phyloP scores from a whole-genome alignment of 2,329 filamentous ascomycete species.

The Myotisia sp. region DNA sequence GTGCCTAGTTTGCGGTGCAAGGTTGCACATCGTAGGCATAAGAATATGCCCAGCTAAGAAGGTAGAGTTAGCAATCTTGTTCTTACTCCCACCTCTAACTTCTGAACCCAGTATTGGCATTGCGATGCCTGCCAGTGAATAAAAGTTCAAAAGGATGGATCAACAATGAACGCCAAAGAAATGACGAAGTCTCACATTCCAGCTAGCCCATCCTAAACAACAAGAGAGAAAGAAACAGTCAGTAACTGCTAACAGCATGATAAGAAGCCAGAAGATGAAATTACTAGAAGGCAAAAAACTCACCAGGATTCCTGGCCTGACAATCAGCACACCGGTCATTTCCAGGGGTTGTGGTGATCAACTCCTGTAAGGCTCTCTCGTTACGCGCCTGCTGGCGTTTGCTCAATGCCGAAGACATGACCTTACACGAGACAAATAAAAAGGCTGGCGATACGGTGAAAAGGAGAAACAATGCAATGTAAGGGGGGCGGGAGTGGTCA shows the following conservation, averaged over 20 bases:
- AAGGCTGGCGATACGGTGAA: not conserved
- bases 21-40: slow-evolving; percentile 94
- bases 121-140: too few relatives aligned
- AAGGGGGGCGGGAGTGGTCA: not conserved
- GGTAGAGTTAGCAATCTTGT: too few relatives aligned
- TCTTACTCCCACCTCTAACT: too few relatives aligned
- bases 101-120: too few relatives aligned
- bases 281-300: too few relatives aligned
- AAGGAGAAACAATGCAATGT: not conserved
- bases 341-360: slow-evolving; percentile 68
- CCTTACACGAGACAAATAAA: too few relatives aligned
- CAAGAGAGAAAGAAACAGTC: slow-evolving; percentile 10
- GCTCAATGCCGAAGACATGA: slow-evolving; percentile 62
- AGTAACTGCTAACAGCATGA: not conserved
- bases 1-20: slow-evolving; percentile 94
- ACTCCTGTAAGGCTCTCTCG: slow-evolving; percentile 77
- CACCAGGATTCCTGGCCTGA: slow-evolving; percentile 79
- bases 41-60: slow-evolving; percentile 70
- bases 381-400: slow-evolving; percentile 98
- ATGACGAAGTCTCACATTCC: slow-evolving; percentile 55
- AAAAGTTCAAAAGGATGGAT: too few relatives aligned
- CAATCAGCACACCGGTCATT: slow-evolving; percentile 95
- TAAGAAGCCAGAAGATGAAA: not conserved
- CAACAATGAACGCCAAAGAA: not conserved
- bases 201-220: slow-evolving; percentile 77